phyloP scores from a whole-genome alignment of 495 filamentous ascomycete species.

The Emericellopsis terricola region DNA sequence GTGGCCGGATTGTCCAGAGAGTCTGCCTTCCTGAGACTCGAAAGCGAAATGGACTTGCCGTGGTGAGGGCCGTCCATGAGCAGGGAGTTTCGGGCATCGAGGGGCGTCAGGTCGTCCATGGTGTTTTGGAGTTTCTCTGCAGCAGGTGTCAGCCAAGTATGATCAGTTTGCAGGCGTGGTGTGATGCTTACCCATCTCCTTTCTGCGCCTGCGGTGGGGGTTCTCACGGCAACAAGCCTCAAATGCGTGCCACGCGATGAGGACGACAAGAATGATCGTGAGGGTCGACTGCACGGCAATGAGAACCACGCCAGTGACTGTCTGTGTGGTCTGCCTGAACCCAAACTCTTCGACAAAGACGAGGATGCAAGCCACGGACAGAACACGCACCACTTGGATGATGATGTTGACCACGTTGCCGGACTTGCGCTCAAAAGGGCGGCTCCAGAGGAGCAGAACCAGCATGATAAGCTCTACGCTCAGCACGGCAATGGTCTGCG shows the following conservation, averaged over 20 bases:
- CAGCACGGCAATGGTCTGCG: slow-evolving; percentile 62
- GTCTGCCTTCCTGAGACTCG: not conserved
- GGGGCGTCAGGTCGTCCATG: slow-evolving; percentile 70
- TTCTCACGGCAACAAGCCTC: slow-evolving; percentile 70
- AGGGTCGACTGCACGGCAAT: slow-evolving; percentile 78
- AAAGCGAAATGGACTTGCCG: not conserved
- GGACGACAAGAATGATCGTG: slow-evolving; percentile 67
- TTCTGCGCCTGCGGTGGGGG: slow-evolving; percentile 68
- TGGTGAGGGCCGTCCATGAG: slow-evolving; percentile 29
- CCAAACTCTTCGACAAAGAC: slow-evolving; percentile 90
- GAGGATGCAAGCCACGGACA: slow-evolving; percentile 77
- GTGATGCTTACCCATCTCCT: slow-evolving; percentile 56
- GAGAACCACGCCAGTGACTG: slow-evolving; percentile 69
- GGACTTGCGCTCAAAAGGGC: slow-evolving; percentile 70
- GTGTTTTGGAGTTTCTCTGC: slow-evolving; percentile 70
- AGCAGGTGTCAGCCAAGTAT: slow-evolving; percentile 7
- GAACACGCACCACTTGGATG: slow-evolving; percentile 85
- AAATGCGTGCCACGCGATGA: slow-evolving; percentile 81
- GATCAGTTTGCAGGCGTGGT: not conserved
- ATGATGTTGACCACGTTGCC: slow-evolving; percentile 86
- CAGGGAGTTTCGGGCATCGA: slow-evolving; percentile 81
- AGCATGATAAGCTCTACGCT: slow-evolving; percentile 59
- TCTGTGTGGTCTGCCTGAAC: slow-evolving; percentile 87
- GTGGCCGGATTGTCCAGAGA: not conserved
- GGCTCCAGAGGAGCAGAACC: slow-evolving; percentile 58